Evolutionary conservation across 768 basidiomycete species (phyloP), one percentile per base, ranked within the genome.

Genomic region (Calvatia gigantea): DNA sequence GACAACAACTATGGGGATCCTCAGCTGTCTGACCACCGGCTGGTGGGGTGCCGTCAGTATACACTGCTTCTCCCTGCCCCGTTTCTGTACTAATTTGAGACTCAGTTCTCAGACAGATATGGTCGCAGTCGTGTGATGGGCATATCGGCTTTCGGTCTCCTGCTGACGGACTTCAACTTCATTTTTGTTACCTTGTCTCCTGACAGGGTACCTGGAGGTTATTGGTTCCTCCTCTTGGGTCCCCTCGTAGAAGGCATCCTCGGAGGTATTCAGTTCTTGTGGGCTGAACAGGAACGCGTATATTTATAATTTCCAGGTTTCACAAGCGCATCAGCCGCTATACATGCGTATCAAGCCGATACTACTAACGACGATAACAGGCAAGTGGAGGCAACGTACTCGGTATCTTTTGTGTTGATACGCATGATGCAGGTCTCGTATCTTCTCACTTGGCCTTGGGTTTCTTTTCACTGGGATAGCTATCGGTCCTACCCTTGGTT

Each of bases 41-140:
- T 94, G 85, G 82, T 96, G 94, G 94, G 87, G 89, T 53, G 78
- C 86, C 51, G 87, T 89, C 69, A 67, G 86, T 75, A 3, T 41
- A 43, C 41, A 14, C 17, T 17, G 9, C 42, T 51, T 21, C 29
- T 31, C 15, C 19, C 9, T 31, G 5, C 15, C 32, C 41, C 46
- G 50, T 27, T 57, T 42, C 46, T 51, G 54, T 56, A 14, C 29
- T 37, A 51, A 65, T 60, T 54, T 46, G 31, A 56, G 28, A 15
- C 35, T 14, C 37, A 91, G 84, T 77, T 87, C 41, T 91, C 89
- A 4, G 94, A 97, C 70, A 78, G 88, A 14, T 70, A 80, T 65
- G 94, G 94, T 9, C 83, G 94, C 39, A 84, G 78, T 0, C 71
- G 67, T 23, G 76, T 90, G 53, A 70, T 96, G 70, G 74, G 82